Evolutionary conservation across 371 early-diverging fungal species (phyloP), one percentile per base, ranked within the genome.

Genomic region (Umbelopsis sp.): DNA sequence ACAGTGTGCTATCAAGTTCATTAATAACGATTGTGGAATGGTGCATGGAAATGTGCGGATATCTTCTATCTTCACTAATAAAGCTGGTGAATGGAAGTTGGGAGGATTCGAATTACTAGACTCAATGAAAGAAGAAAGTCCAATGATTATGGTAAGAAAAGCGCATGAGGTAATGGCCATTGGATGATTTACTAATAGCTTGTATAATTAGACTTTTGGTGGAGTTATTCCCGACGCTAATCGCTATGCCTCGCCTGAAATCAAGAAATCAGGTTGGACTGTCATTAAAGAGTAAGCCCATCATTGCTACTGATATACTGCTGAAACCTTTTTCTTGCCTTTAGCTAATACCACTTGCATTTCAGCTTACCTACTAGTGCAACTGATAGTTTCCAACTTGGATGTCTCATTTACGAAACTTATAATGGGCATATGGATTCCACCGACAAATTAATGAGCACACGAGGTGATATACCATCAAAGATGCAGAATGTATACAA

Each of bases 1-100:
- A 10, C 82, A 94, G 92, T 89, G 83, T 76, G 93, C 92, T 0
- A 72, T 98, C 68, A 90, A 92, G 73, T 97, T 97, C 70, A 73
- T 97, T 63, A 95, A 93, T 67, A 80, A 85, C 41, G 97, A 96
- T 67, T 93, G 96, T 73, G 81, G 81, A 16, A 81, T 97, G 74
- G 89, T 96, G 0, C 98, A 98, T 72, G 98, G 95, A 22, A 94
- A 92, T 79, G 73, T 98, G 32, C 83, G 88, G 10, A 72, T 89
- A 6, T 79, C 86, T 3, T 92, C 96, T 2, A 89, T 98, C 63
- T 97, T 90, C 74, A 89, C 89, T 41, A 96, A 93, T 37, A 85
- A 86, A 66, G 92, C 94, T 4, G 96, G 97, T 46, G 99, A 98
- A 76, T 98, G 97, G 97, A 94, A 92, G 70, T 79, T 98, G 37